phyloP scores from a whole-genome alignment of 495 filamentous ascomycete species.

The Xylaria longipes region DNA sequence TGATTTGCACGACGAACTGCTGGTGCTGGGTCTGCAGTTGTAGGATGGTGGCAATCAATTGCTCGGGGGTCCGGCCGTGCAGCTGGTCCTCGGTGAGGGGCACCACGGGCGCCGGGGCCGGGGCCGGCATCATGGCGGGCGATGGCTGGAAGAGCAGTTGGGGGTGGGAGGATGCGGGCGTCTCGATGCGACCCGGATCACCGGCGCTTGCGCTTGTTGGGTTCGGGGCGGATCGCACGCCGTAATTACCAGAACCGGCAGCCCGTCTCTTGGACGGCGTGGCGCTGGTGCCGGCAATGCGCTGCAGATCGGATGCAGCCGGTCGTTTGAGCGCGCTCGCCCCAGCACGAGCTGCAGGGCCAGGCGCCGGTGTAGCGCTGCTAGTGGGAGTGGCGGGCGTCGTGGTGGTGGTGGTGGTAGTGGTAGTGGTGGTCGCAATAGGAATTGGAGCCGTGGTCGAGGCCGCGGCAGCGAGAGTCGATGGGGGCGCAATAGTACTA shows the following conservation, averaged over 20 bases:
- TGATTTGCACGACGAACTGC: conserved; percentile 41
- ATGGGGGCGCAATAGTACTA: conserved; percentile 22
- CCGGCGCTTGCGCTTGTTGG: conserved; percentile 31
- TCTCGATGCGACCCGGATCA: conserved; percentile 22
- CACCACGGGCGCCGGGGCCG: not conserved
- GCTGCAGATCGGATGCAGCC: conserved; percentile 46
- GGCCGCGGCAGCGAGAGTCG: conserved; percentile 17
- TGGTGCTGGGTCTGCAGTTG: conserved; percentile 44
- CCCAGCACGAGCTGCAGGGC: conserved; percentile 41
- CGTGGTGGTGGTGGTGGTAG: not conserved
- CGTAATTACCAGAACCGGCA: conserved; percentile 35
- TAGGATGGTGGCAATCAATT: conserved; percentile 43
- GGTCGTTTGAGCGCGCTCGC: conserved; percentile 40
- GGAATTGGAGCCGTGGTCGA: conserved; percentile 27
- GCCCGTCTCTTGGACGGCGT: conserved; percentile 44
- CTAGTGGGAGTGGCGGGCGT: conserved; percentile 28
- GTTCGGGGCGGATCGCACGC: conserved; percentile 34
- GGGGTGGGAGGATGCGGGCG: conserved; percentile 3
- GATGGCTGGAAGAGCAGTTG: conserved; percentile 36
- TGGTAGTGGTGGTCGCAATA: conserved; percentile 14
- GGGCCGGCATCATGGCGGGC: conserved; percentile 36
- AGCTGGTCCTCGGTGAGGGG: conserved; percentile 41
- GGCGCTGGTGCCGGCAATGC: conserved; percentile 43
- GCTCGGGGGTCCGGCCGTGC: conserved; percentile 38
- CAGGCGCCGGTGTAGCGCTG: conserved; percentile 40